Base-by-base conservation (phyloP, 2,329 filamentous ascomycete genomes). In the Thelonectria blattea region DNA sequence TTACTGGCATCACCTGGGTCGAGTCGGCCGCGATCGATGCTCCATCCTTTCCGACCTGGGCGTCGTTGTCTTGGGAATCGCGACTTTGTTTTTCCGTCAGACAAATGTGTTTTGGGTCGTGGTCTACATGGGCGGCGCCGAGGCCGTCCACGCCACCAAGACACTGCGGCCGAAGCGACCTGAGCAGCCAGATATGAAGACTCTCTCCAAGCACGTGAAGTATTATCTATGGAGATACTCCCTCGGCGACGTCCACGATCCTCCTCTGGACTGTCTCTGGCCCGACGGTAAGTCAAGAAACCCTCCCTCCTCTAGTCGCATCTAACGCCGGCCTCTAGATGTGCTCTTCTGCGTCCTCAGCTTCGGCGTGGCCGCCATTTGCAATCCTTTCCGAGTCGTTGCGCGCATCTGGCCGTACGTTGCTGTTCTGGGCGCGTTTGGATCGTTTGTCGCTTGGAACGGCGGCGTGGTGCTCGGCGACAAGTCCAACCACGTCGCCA, bases 51-150 rank as follows among this genome's bases (percentile, higher is more conserved):
- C 74, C 45, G 80, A 81, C 50, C 1, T 87, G 0, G 62, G 67
- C 11, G 79, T 80, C 0, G 62, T 91, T 0, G 1, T 81, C 0
- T 73, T 89, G 6, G 93, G 93, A 0, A 64, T 92, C 0, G 63
- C 85, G 1, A 83, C 92, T 1, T 81, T 99, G 18, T 78, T 85
- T 2, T 95, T 97, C 80, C 84, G 95, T 22, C 95, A 99, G 75
- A 99, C 95, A 0, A 99, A 99, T 70, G 90, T 98, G 57, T 97
- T 99, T 73, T 99, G 95, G 95, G 88, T 93, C 0, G 89, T 91
- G 1, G 81, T 93, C 0, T 92, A 91, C 70, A 85, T 92, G 69
- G 90, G 90, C 18, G 88, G 84, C 6, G 62, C 86, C 43, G 83
- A 89, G 73, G 77, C 78, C 45, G 74, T 86, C 2, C 81, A 83